Conservation (phyloP, 106 monocot genomes). For the Acorus calamus region DNA sequence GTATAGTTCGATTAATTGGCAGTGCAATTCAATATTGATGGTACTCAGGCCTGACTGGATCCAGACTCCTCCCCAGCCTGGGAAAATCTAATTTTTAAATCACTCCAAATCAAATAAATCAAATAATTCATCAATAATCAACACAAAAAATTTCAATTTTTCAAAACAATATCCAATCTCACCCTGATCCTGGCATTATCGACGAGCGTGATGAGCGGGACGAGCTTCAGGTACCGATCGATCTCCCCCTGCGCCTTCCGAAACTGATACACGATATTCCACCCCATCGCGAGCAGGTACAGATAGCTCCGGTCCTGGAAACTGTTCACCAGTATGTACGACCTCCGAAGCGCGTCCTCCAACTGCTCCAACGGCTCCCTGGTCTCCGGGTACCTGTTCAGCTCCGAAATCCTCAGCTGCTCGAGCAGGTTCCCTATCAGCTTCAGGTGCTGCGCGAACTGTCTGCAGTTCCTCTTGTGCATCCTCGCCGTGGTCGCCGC, state of each 20-base stretch:
- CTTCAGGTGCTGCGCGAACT: constrained; percentile 61
- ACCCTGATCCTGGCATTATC: constrained; percentile 61
- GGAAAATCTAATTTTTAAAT: too few relatives aligned
- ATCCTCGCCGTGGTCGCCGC: constrained; percentile 54
- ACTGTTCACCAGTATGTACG: constrained; percentile 53
- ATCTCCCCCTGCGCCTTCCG: constrained; percentile 61
- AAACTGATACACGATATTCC: constrained; percentile 78
- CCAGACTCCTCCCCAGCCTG: too few relatives aligned
- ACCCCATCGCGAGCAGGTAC: constrained; percentile 54
- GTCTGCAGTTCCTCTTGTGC: constrained; percentile 60
- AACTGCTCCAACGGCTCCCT: constrained; percentile 65
- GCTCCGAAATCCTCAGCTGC: constrained; percentile 61
- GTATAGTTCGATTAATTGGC: too few relatives aligned
- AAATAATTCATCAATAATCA: neutral
- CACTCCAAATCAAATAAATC: too few relatives aligned
- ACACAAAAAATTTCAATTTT: neutral
- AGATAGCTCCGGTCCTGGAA: constrained; percentile 54
- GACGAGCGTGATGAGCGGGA: constrained; percentile 65
- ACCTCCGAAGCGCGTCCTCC: constrained; percentile 53
- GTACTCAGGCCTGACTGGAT: too few relatives aligned
- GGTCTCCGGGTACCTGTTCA: constrained; percentile 61
- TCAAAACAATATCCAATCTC: constrained; percentile 1
- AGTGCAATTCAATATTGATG: too few relatives aligned
- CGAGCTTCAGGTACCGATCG: constrained; percentile 45
- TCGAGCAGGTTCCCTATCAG: constrained; percentile 59